phyloP scores from a whole-genome alignment of 179 eudicot species.

The Beta macrorhiza region DNA sequence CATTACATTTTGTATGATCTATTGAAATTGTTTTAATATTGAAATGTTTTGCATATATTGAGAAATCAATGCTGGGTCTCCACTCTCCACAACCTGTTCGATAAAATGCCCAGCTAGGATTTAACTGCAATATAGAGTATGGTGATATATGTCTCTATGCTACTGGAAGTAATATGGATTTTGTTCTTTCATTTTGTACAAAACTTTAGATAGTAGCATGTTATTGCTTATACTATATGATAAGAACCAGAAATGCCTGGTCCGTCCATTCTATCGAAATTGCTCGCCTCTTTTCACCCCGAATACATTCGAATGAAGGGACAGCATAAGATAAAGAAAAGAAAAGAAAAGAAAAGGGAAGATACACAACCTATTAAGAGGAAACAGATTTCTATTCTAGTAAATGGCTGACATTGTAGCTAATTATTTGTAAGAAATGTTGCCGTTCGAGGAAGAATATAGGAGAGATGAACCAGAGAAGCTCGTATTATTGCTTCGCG shows the following conservation, averaged over 20 bases:
- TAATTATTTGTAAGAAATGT: constrained; percentile 26
- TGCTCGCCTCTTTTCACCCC: constrained; percentile 5
- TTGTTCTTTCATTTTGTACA: constrained; percentile 12
- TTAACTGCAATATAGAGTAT: not conserved
- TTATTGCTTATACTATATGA: constrained; percentile 10
- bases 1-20: too few species aligned
- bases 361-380: constrained; percentile 25
- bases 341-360: not conserved
- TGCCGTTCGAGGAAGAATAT: constrained; percentile 30
- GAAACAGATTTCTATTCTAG: constrained; percentile 24
- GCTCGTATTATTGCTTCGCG: constrained; percentile 34
- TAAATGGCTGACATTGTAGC: constrained; percentile 3
- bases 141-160: not conserved
- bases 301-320: constrained; percentile 9
- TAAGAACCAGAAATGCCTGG: constrained; percentile 28
- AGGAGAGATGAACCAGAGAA: constrained; percentile 34
- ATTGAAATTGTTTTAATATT: too few species aligned
- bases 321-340: not conserved
- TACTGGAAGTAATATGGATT: not conserved
- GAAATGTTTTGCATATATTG: too few species aligned
- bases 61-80: not conserved
- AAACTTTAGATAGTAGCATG: constrained; percentile 8
- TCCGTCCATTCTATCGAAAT: constrained; percentile 13
- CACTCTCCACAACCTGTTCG: not conserved
- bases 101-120: not conserved